Evolutionary conservation across 1,284 basidiomycete genomes (phyloP).

Genomic region (Ganoderma multipileum): DNA sequence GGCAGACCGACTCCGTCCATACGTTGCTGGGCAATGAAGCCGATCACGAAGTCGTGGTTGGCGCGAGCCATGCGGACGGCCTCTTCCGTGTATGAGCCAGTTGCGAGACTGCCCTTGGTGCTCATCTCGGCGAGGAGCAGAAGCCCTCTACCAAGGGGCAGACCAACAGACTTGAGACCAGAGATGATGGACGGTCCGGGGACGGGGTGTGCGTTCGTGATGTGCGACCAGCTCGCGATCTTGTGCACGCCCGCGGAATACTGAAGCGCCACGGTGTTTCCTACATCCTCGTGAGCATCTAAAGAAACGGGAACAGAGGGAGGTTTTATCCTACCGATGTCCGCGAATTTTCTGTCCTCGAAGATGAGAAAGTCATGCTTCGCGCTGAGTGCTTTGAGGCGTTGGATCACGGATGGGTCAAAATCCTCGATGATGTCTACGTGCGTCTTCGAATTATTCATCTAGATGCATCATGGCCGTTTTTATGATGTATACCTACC

Average conservation of each 20-base stretch:
- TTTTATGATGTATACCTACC: slow-evolving; percentile 50
- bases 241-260: slow-evolving; percentile 94
- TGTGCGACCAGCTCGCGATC: slow-evolving; percentile 95
- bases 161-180: slow-evolving; percentile 87
- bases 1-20: slow-evolving; percentile 71
- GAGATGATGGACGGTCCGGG: slow-evolving; percentile 94
- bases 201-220: slow-evolving; percentile 96
- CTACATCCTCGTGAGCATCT: slow-evolving; percentile 47
- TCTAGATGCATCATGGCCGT: no score
- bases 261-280: slow-evolving; percentile 96
- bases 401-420: slow-evolving; percentile 73
- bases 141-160: slow-evolving; percentile 86
- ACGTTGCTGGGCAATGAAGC: slow-evolving; percentile 92
- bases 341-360: slow-evolving; percentile 99
- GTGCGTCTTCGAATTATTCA: slow-evolving; percentile 78
- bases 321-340: slow-evolving; percentile 79
- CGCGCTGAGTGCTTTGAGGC: slow-evolving; percentile 74
- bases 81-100: slow-evolving; percentile 84
- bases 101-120: slow-evolving; percentile 86
- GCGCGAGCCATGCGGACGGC: slow-evolving; percentile 89
- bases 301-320: background rate
- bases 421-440: slow-evolving; percentile 97
- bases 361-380: slow-evolving; percentile 97
- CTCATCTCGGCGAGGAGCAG: slow-evolving; percentile 98
- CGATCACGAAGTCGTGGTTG: slow-evolving; percentile 88